Percentiles rank a stretch among this genome's conserved stretches.
Conservation (phyloP, 176 grass and related monocot genomes). For the Juncus effusus region DNA sequence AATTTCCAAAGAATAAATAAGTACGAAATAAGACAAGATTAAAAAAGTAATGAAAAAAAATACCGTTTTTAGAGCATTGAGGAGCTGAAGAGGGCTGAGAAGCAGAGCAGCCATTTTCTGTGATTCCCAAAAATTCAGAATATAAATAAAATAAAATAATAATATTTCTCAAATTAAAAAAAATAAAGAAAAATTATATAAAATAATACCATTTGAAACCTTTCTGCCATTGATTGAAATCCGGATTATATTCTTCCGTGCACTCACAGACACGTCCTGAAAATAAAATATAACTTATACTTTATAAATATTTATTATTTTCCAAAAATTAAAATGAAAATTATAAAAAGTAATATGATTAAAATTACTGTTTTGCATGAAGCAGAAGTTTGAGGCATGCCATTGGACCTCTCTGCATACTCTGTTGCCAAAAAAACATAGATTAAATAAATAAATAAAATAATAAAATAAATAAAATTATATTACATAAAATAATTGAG, state of each 20-base stretch:
- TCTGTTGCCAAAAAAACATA: no score
- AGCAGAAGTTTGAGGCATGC: no score
- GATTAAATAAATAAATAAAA: no score
- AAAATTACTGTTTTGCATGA: no score
- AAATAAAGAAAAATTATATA: neutral
- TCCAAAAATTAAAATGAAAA: no score
- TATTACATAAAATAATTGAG: neutral
- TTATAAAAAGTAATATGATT: no score
- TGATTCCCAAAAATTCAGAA: no score
- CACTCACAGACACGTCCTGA: conserved; percentile 27
- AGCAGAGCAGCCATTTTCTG: neutral
- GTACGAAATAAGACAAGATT: neutral
- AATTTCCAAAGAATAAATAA: no score
- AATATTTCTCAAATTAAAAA: conserved; percentile 15
- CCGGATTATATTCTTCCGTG: conserved; percentile 22
- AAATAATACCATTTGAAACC: conserved; percentile 35
- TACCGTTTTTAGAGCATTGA: conserved; percentile 41
- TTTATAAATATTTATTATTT: neutral
- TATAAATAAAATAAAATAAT: neutral
- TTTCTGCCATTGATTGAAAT: conserved; percentile 20
- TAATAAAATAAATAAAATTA: neutral
- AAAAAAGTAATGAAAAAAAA: conserved; percentile 3
- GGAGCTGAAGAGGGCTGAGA: conserved; percentile 37
- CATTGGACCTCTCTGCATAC: no score
- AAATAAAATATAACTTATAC: conserved; percentile 20